Base-by-base conservation (phyloP, 495 filamentous ascomycete genomes). In the Penicillium parvum region DNA sequence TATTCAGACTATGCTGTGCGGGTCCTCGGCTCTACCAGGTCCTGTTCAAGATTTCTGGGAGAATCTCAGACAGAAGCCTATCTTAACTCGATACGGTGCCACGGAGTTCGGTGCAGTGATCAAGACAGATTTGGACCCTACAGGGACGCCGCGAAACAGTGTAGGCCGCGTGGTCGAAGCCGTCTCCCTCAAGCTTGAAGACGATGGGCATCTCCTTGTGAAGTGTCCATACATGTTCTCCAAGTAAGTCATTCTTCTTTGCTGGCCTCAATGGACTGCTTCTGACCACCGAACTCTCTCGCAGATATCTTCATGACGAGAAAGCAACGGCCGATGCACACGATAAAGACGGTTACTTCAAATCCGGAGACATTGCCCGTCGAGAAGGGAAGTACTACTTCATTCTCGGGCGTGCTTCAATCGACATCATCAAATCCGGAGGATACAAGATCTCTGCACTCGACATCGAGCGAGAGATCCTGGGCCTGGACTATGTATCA, bases 81-180 rank as follows among this genome's bases (percentile, higher is more conserved):
- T 76, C 32, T 37, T 72, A 20, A 66, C 67, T 26, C 57, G 72
- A 10, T 76, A 74, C 39, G 72, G 71, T 1, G 64, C 67, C 9
- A 72, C 72, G 7, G 72, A 76, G 43, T 66, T 74, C 49, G 70
- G 70, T 4, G 66, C 68, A 7, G 64, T 72, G 4, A 69, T 72
- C 23, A 72, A 68, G 32, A 65, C 64, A 5, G 56, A 56, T 23
- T 37, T 72, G n/a, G 56, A 63, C 19, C 42, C 61, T 17, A 47
- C 52, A 4, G 52, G 60, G 6, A 62, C 59, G 2, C 69, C 71
- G 4, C 45, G 21, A 0, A 55, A 58, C 16, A 58, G 55, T 29
- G 69, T 74, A 36, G 72, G 71, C 4, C 57, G 55, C 12, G 66
- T 74, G n/a, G 67, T 65, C 16, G 64, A 59, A 25, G 56, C 55